Evolutionary conservation across 1,139 yeast genomes (phyloP), one percentile per base, ranked within the genome.

Genomic region (Zygosaccharomyces pseudobailii): DNA sequence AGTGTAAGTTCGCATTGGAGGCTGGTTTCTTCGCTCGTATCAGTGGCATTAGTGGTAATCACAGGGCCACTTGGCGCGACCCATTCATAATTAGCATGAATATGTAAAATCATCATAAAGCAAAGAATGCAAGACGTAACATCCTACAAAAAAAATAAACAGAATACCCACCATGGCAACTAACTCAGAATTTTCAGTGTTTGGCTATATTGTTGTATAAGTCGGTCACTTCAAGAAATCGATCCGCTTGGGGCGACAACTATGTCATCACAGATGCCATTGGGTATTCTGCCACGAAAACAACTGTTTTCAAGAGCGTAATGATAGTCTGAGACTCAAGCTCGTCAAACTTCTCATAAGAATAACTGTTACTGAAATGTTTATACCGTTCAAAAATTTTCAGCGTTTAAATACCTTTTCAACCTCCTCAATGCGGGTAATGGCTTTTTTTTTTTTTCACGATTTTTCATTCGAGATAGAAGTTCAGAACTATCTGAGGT

Each of bases 161-260:
- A 32, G 28, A 23, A 32, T 36, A 39, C 42, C 39, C 36, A 30
- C 13, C 13, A 4, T 30, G 33, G 24, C 23, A 25, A 20, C 21
- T 46, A 21, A 13, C 10, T 32, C 67, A 63, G 67, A 63, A 61
- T 61, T 62, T 60, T 62, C 66, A 62, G 68, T 62, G 66, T 63
- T 62, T 63, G 66, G 65, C 63, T 60, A 55, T 49, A 48, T 48
- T 49, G 62, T 58, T 59, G 64, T 50, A 37, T 42, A 48, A 53
- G 50, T 63, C 67, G 56, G 64, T 64, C 68, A 63, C 62, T 52
- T 57, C 59, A 53, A 52, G 49, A 40, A 38, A 43, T 49, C 42
- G 55, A 58, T 61, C 67, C 67, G 67, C 61, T 56, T 64, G 67
- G 67, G 67, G 68, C 68, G 67, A 64, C 67, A 64, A 59, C 66